Base-by-base conservation (phyloP, 1,284 basidiomycete species). In the Melampsora larici-populina region DNA sequence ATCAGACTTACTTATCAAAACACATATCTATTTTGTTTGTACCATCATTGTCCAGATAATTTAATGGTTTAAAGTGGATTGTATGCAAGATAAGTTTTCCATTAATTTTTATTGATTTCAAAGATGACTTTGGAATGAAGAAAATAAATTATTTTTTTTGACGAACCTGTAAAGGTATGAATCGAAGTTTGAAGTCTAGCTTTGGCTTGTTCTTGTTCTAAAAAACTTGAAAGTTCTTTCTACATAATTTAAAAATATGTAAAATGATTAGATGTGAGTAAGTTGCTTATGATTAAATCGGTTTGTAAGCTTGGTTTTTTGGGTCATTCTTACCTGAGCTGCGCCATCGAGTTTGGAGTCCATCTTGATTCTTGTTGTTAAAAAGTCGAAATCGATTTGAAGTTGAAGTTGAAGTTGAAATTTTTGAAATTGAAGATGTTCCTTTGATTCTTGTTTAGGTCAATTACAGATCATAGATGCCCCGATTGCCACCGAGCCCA, bases 131-230 rank as follows among this genome's bases (percentile, higher is more conserved):
- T 72, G 60, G 46, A 78, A n/a, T 17, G 29, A 40, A 33, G 9
- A 51, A 24, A 31, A 33, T 18, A 18, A 17, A 48, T 58, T 68
- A 33, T 1, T 18, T 58, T 21, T n/a, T 81, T n/a, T n/a, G n/a
- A 73, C 83, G 85, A 73, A 84, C 82, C 82, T 24, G 82, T 82
- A 78, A 83, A 81, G 51, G 86, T 84, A 80, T 87, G 86, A 48
- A 86, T 85, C 21, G 83, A 84, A 29, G 85, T 86, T 83, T 96
- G 90, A 51, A 95, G 83, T 80, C 89, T 88, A 63, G 92, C 91
- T 86, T 93, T 91, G 11, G 91, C 89, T 85, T 96, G 93, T 85
- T 97, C 91, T 80, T 89, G 89, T 81, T 94, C 92, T 78, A 97
- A 86, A 86, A 95, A 96, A 43, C 86, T 84, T 73, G 89, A 86